A percentile compares a stretch with the other conserved stretches of the same genome.
Conservation (phyloP, 495 filamentous ascomycete genomes). For the Lindgomyces ingoldianus region DNA sequence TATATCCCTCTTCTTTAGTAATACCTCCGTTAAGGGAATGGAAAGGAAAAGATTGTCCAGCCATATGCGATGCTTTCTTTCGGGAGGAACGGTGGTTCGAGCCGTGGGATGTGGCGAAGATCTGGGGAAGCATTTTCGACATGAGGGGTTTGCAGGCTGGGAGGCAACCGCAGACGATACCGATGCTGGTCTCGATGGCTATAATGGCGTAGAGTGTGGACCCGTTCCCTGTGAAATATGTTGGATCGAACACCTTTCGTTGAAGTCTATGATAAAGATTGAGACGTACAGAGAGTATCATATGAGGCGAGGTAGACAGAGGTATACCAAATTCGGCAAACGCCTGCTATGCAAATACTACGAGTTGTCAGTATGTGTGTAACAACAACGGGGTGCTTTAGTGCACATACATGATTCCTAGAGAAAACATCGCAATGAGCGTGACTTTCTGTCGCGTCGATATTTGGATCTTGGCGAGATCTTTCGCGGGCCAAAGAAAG, state of each 20-base stretch:
- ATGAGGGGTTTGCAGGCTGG: constrained; percentile 21
- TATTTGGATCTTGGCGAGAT: constrained; percentile 8
- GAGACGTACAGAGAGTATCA: constrained; percentile 22
- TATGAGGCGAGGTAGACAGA: constrained; percentile 12
- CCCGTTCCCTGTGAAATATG: background rate
- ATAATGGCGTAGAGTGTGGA: constrained; percentile 15
- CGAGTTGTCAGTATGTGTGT: background rate
- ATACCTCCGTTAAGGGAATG: constrained; percentile 22
- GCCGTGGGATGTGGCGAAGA: constrained; percentile 13
- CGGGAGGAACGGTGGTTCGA: constrained; percentile 10
- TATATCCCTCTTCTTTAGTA: constrained; percentile 10
- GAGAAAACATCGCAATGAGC: constrained; percentile 19
- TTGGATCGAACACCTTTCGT: background rate
- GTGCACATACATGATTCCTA: constrained; percentile 11
- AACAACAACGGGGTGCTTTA: background rate
- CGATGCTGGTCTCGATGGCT: constrained; percentile 26
- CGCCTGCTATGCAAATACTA: constrained; percentile 23
- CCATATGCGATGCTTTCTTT: background rate
- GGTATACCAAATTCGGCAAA: constrained; percentile 22
- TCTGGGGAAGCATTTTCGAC: background rate
- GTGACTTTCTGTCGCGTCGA: constrained; percentile 18
- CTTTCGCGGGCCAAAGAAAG: constrained; percentile 21
- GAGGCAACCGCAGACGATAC: constrained; percentile 25
- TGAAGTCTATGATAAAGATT: background rate
- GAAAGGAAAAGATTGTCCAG: constrained; percentile 17